phyloP scores from a whole-genome alignment of 2,329 filamentous ascomycete genomes.

The Sordariomycetes sp. region DNA sequence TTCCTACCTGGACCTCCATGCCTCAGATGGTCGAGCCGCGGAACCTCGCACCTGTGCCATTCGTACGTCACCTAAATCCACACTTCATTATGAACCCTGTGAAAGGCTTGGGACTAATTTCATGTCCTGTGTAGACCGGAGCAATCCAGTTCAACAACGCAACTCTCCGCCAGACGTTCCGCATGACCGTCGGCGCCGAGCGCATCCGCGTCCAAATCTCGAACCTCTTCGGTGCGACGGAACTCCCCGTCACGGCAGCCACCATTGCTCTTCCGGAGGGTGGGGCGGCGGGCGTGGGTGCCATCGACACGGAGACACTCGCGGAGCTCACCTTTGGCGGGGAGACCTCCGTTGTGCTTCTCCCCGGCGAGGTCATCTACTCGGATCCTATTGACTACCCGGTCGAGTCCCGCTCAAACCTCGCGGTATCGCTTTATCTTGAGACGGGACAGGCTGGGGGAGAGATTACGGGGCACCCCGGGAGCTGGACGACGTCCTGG shows the following conservation, averaged over 20 bases:
- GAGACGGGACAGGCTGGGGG: constrained; percentile 39
- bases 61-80: constrained; percentile 25
- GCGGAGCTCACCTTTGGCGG: constrained; percentile 41
- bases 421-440: constrained; percentile 47
- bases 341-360: constrained; percentile 34
- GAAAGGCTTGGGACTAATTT: not conserved
- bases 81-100: not conserved
- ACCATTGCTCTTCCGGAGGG: constrained; percentile 42
- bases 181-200: constrained; percentile 40
- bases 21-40: constrained; percentile 48
- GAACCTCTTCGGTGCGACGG: constrained; percentile 49
- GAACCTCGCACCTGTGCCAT: constrained; percentile 48
- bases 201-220: constrained; percentile 49
- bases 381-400: constrained; percentile 47
- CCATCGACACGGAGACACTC: constrained; percentile 36
- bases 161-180: constrained; percentile 53
- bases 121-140: constrained; percentile 13
- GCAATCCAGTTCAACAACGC: constrained; percentile 41
- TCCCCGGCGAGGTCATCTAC: constrained; percentile 42
- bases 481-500: constrained; percentile 49
- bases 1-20: constrained; percentile 53
- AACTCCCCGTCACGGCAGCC: constrained; percentile 45
- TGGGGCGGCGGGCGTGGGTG: constrained; percentile 36
- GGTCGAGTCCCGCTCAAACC: constrained; percentile 32
- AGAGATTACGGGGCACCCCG: constrained; percentile 50